Percentiles rank a stretch among this genome's conserved stretches.
Evolutionary conservation across 202 grass and related monocot genomes (phyloP).

Genomic region (Eragrostis tef): DNA sequence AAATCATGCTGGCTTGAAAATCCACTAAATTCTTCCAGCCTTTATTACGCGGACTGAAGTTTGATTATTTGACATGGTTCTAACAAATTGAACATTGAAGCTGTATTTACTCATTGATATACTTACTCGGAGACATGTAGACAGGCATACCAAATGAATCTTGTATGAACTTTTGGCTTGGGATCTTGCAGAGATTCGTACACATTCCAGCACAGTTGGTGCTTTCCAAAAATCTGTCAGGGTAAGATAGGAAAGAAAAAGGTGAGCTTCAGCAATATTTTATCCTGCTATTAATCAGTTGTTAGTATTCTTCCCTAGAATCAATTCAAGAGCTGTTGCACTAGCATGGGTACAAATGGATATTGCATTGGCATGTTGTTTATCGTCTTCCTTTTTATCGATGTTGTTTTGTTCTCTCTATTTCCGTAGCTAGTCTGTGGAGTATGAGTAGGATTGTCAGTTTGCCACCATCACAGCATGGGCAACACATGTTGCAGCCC

Average conservation of each 20-base stretch:
- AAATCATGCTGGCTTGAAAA: conserved; percentile 25
- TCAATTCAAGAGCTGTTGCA: background rate
- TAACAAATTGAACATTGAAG: conserved; percentile 20
- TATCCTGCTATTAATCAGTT: conserved; percentile 24
- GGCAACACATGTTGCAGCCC: conserved; percentile 33
- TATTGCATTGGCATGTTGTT: conserved; percentile 9
- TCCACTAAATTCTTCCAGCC: conserved; percentile 38
- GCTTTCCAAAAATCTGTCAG: conserved; percentile 89
- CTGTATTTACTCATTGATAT: conserved; percentile 17
- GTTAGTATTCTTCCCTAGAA: conserved; percentile 25
- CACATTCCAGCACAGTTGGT: conserved; percentile 96
- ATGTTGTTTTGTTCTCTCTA: conserved; percentile 8
- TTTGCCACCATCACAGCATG: conserved; percentile 46
- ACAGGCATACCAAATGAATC: conserved; percentile 78
- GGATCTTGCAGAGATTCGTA: conserved; percentile 96
- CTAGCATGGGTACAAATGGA: conserved; percentile 35
- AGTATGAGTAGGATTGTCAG: conserved; percentile 51
- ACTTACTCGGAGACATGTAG: conserved; percentile 97
- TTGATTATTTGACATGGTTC: conserved; percentile 39
- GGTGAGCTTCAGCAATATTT: conserved; percentile 13
- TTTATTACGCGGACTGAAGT: conserved; percentile 22
- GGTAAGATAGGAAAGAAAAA: conserved; percentile 42
- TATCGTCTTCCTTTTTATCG: conserved; percentile 1
- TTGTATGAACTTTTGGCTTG: conserved; percentile 84
- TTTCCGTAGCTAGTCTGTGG: conserved; percentile 46